Percentiles rank a stretch among this genome's conserved stretches.
Evolutionary conservation across 805 yeast genomes (phyloP).

Genomic region (Lachancea sp.): DNA sequence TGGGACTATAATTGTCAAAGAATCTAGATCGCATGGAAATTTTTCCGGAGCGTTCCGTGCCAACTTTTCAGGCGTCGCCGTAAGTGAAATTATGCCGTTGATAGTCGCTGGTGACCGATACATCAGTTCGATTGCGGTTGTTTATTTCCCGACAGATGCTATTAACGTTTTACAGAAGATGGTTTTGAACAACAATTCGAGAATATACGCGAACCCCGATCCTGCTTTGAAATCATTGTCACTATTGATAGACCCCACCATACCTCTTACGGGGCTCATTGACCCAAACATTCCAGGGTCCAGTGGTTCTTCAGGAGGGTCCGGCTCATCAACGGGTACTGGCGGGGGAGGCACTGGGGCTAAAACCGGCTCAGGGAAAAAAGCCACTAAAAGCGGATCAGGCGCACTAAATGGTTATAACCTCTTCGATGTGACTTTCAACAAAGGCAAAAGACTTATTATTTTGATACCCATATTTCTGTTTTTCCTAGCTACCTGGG

Average conservation of each 20-base stretch:
- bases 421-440: conserved; percentile 1
- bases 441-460: conserved; percentile 10
- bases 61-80: conserved; percentile 41
- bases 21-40: background rate
- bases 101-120: conserved; percentile 51
- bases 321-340: conserved; percentile 1
- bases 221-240: conserved; percentile 54
- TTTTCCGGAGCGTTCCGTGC: conserved; percentile 9
- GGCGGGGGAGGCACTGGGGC: conserved; percentile 10
- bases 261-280: conserved; percentile 22
- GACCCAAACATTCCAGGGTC: conserved; percentile 24
- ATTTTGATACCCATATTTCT: conserved; percentile 15
- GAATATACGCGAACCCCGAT: conserved; percentile 55
- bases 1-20: background rate
- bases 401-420: conserved; percentile 7
- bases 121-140: conserved; percentile 79
- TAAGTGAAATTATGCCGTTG: conserved; percentile 69
- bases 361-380: conserved; percentile 11
- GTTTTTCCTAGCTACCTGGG: conserved; percentile 13
- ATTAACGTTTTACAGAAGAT: conserved; percentile 44
- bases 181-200: conserved; percentile 47
- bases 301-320: conserved; percentile 24
- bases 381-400: background rate
- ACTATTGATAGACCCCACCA: conserved; percentile 51
- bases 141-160: conserved; percentile 60